Evolutionary conservation across 495 filamentous ascomycete genomes (phyloP).

Genomic region (Aspergillus sparsus): DNA sequence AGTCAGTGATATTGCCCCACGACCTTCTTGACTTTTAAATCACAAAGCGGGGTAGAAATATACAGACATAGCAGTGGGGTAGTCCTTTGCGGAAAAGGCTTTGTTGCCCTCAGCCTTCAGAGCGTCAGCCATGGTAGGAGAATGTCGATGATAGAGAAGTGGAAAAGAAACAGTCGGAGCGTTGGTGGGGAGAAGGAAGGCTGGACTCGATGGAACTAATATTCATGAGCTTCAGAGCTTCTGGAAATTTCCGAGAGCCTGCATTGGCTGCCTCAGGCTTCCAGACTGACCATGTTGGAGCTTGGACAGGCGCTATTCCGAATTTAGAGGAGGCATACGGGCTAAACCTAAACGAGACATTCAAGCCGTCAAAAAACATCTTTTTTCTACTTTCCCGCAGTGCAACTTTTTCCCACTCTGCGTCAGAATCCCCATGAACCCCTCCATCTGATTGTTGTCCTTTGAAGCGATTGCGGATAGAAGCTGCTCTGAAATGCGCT

Average conservation of each 20-base stretch:
- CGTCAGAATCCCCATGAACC: neutral
- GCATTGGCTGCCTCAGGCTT: conserved; percentile 32
- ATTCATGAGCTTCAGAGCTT: conserved; percentile 41
- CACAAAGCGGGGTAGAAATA: conserved; percentile 31
- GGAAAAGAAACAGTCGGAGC: conserved; percentile 8
- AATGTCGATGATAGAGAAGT: conserved; percentile 5
- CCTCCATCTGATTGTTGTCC: neutral
- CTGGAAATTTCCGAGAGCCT: conserved; percentile 51
- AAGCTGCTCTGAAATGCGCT: conserved; percentile 15
- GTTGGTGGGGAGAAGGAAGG: conserved; percentile 6
- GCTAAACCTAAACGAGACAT: conserved; percentile 32
- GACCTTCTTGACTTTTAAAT: neutral
- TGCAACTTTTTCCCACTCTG: conserved; percentile 4
- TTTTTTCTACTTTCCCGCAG: conserved; percentile 28
- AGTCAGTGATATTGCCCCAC: conserved; percentile 7
- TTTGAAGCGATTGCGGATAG: conserved; percentile 1
- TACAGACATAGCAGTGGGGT: conserved; percentile 88
- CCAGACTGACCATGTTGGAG: conserved; percentile 18
- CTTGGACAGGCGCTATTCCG: conserved; percentile 33
- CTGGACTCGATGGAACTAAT: conserved; percentile 13
- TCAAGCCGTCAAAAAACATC: conserved; percentile 37
- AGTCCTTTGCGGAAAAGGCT: conserved; percentile 95
- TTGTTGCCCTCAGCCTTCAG: conserved; percentile 98
- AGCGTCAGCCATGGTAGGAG: conserved; percentile 53
- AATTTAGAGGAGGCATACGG: conserved; percentile 17